Percentiles rank a stretch among this genome's conserved stretches.
These are phyloP conservation scores for Magnolia sinica DNA, from an alignment of 164 flowering plant species.

Conservation along the genomic window DNA sequence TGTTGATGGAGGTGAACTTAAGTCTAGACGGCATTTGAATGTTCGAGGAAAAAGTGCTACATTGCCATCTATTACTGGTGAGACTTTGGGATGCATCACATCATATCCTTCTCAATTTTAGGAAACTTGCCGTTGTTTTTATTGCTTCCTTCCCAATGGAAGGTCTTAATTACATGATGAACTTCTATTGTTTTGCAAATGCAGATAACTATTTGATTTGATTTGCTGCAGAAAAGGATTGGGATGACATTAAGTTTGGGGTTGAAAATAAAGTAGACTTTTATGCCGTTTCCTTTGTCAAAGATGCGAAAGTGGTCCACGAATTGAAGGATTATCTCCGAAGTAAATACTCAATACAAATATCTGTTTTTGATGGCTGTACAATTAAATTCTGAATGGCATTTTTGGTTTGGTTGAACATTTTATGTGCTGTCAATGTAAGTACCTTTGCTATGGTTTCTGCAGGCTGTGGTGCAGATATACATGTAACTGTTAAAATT, in stretches of 20 bases:
- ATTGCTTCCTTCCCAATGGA: not conserved
- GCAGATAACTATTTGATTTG: conserved; percentile 8
- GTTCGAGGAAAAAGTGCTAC: conserved; percentile 99
- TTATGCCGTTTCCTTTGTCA: conserved; percentile 96
- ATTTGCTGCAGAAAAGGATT: conserved; percentile 56
- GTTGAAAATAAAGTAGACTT: conserved; percentile 91
- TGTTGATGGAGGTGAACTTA: conserved; percentile 97
- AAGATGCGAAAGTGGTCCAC: conserved; percentile 89
- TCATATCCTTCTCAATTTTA: not conserved
- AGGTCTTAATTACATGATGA: not conserved
- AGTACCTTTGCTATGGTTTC: conserved; percentile 7
- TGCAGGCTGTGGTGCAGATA: conserved; percentile 78
- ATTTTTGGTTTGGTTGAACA: not conserved
- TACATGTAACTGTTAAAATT: conserved; percentile 72
- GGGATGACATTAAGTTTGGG: conserved; percentile 56
- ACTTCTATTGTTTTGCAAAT: conserved; percentile 7
- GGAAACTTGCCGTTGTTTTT: not conserved
- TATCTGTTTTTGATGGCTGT: not conserved
- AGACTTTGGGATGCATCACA: conserved; percentile 6
- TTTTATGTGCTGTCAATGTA: not conserved
- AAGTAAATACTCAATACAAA: conserved; percentile 36
- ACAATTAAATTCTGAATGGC: not conserved
- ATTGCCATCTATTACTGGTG: conserved; percentile 49
- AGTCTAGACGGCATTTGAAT: conserved; percentile 93
- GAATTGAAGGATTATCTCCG: conserved; percentile 83